phyloP scores from a whole-genome alignment of 768 basidiomycete genomes.

The Mrakia blollopis region DNA sequence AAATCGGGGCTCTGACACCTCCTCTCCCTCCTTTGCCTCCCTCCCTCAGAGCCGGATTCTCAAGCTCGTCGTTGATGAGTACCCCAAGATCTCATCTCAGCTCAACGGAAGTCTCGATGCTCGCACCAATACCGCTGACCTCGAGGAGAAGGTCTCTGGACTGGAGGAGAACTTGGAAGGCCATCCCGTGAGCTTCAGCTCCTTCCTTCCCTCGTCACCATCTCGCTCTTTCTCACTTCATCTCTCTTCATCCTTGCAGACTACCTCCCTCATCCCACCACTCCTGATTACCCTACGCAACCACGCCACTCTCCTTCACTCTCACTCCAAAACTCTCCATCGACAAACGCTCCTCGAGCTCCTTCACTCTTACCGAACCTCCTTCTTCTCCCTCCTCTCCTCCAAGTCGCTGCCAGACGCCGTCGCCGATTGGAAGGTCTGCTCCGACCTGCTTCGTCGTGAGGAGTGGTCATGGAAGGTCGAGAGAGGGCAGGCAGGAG shows the following conservation, averaged over 20 bases:
- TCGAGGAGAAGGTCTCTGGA: conserved; percentile 12
- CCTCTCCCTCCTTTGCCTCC: background rate
- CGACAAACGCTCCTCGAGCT: conserved; percentile 14
- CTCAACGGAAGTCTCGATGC: conserved; percentile 22
- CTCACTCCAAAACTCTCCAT: conserved; percentile 5
- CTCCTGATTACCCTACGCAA: background rate
- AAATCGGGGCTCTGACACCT: background rate
- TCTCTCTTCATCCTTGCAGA: background rate
- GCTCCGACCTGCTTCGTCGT: conserved; percentile 4
- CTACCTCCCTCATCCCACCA: conserved; percentile 2
- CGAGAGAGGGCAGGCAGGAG: background rate
- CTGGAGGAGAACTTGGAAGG: conserved; percentile 24
- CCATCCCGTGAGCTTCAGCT: conserved; percentile 12
- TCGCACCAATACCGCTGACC: background rate
- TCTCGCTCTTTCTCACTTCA: background rate
- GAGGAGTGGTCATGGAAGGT: conserved; percentile 25
- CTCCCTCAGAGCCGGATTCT: conserved; percentile 12
- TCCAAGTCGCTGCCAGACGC: background rate
- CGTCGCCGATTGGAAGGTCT: conserved; percentile 16
- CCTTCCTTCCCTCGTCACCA: background rate
- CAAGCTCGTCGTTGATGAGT: conserved; percentile 17
- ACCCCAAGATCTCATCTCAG: background rate
- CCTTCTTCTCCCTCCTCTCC: conserved; percentile 20
- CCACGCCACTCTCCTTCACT: conserved; percentile 6
- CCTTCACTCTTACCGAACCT: conserved; percentile 19